A percentile compares a stretch with the other conserved stretches of the same genome.
phyloP scores from a whole-genome alignment of 441 rosid species.

The Pelargonium australe region DNA sequence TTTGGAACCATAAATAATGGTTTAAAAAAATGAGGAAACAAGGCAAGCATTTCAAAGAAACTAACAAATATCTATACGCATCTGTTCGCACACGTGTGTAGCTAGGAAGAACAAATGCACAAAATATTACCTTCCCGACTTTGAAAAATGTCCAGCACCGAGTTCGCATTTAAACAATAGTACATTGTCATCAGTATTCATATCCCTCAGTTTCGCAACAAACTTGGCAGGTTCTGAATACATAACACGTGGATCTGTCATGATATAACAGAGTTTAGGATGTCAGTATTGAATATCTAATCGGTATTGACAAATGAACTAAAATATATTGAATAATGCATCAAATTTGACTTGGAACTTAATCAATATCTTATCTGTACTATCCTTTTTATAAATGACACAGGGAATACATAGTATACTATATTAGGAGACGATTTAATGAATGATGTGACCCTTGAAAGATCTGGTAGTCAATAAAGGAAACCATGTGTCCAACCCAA shows the following conservation, averaged over 20 bases:
- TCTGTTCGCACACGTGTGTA: too few species aligned
- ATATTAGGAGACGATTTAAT: too few species aligned
- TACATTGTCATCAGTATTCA: conserved; percentile 62
- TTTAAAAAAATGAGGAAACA: neutral
- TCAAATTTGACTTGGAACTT: neutral
- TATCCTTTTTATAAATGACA: too few species aligned
- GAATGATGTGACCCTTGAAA: too few species aligned
- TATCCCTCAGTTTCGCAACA: conserved; percentile 81
- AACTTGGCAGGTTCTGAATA: conserved; percentile 85
- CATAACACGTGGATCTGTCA: conserved; percentile 78
- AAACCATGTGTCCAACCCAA: too few species aligned
- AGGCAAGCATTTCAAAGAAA: neutral
- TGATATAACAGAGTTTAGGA: conserved; percentile 12
- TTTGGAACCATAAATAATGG: neutral
- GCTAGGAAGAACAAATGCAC: neutral
- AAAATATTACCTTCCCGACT: conserved; percentile 77
- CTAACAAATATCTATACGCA: too few species aligned
- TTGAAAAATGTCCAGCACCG: conserved; percentile 92
- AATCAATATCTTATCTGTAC: too few species aligned
- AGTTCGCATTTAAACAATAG: conserved; percentile 80
- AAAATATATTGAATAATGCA: neutral
- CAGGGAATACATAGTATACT: too few species aligned
- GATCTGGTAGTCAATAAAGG: too few species aligned
- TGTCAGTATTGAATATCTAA: neutral
- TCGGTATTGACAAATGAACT: neutral